Evolutionary conservation across 2,329 filamentous ascomycete genomes (phyloP).

Genomic region (Cytospora piceicola): DNA sequence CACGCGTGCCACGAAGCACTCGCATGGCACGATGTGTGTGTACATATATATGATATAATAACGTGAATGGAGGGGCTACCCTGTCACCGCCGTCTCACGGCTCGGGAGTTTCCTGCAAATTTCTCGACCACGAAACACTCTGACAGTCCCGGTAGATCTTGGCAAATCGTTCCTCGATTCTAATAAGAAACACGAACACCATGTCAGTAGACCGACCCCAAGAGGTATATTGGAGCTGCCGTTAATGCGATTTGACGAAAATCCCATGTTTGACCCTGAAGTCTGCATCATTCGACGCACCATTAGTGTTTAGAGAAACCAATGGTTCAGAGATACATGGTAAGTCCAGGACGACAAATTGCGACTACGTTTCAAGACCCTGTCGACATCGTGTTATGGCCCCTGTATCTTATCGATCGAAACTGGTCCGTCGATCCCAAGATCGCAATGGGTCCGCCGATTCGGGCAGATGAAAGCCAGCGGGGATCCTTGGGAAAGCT

Average conservation of each 20-base stretch:
- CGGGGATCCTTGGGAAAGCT: not conserved
- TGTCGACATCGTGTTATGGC: conserved; percentile 13
- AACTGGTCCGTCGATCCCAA: conserved; percentile 14
- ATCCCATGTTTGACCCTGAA: not conserved
- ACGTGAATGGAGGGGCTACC: not conserved
- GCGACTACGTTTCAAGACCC: conserved; percentile 22
- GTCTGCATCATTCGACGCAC: conserved; percentile 17
- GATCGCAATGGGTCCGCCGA: conserved; percentile 11
- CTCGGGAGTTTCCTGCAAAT: not conserved
- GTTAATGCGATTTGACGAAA: conserved; percentile 8
- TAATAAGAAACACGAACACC: not conserved
- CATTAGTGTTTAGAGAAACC: conserved; percentile 6
- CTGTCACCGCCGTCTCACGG: not conserved
- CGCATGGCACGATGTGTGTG: conserved; percentile 2
- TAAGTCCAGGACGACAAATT: conserved; percentile 18
- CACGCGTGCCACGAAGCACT: conserved; percentile 9
- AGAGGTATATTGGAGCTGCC: not conserved
- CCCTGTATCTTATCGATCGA: conserved; percentile 13
- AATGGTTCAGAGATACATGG: conserved; percentile 5
- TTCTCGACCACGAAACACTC: not conserved
- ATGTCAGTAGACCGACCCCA: not conserved
- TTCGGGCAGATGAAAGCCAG: not conserved
- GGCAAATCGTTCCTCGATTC: not conserved
- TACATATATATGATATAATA: not conserved
- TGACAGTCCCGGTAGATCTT: not conserved